Evolutionary conservation across 345 rosid genomes (phyloP), one percentile per base, ranked within the genome.

Genomic region (Barbarea vulgaris): DNA sequence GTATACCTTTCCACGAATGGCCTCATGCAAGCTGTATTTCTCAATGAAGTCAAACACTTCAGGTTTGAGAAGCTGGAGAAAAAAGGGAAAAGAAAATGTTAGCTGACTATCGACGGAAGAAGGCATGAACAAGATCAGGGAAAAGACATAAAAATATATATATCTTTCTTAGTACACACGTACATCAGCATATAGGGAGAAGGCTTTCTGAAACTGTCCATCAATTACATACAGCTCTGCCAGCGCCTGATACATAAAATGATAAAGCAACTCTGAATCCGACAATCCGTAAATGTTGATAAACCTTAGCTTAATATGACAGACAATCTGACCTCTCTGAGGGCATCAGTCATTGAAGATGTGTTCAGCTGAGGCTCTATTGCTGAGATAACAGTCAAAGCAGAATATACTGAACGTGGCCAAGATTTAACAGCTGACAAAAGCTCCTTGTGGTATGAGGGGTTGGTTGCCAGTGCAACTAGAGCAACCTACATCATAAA

Each of bases 291-390:
- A 41, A 22, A 50, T 53, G 51, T 18, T 46, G 67, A 76, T 64
- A 77, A 27, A 74, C 51, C 53, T 69, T 77, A 68, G 67, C 22
- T 24, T 80, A 76, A 60, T 44, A 52, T 33, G 47, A 79, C 21
- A 55, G 28, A 34, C 48, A 66, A 55, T 22, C 81, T 41, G 24
- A 92, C 99, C 98, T 93, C 98, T 84, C 87, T 93, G 56, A 96
- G 98, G 51, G 90, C 90, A 77, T 96, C 89, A 25, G 96, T 96
- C 94, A 93, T 89, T 68, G 97, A 90, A 52, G 96, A 90, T 68
- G 97, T 86, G 81, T 96, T 93, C 77, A 96, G 78, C 81, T 93
- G 99, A 67, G 99, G 91, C 85, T 96, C 99, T 78, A 96, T 76
- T 77, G 99, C 99, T 71, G 98, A 85, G 75, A 96, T 93, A 74